These are phyloP conservation scores for Fusarium cyanostomum DNA, from an alignment of 2,329 filamentous ascomycete species.

Conservation along the genomic window DNA sequence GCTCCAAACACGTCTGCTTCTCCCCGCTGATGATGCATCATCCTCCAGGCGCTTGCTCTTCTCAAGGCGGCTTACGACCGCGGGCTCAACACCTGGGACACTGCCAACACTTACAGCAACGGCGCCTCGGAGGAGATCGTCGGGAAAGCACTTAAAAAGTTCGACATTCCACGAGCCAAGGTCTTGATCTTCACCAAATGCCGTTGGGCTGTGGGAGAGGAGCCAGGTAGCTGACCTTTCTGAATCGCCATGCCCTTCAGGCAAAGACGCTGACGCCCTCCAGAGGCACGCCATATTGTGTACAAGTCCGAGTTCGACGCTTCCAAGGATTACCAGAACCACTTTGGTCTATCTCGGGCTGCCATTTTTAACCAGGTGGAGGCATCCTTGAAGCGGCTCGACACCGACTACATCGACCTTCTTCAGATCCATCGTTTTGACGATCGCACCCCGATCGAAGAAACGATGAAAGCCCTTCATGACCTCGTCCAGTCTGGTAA, in stretches of 20 bases:
- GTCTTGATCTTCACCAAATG: conserved; percentile 29
- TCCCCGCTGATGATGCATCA: not conserved
- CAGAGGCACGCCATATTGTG: conserved; percentile 19
- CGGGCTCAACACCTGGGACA: conserved; percentile 31
- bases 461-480: conserved; percentile 67
- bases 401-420: conserved; percentile 60
- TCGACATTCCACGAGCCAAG: conserved; percentile 27
- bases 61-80: conserved; percentile 34
- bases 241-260: rapidly evolving
- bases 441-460: conserved; percentile 56
- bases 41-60: conserved; percentile 4
- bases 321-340: conserved; percentile 37
- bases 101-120: conserved; percentile 30
- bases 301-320: conserved; percentile 16
- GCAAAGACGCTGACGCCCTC: rapidly evolving
- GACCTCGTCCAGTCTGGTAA: conserved; percentile 65
- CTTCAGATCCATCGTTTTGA: conserved; percentile 63
- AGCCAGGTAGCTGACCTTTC: conserved; percentile 9
- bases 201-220: conserved; percentile 30
- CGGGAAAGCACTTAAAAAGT: conserved; percentile 27
- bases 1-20: rapidly evolving
- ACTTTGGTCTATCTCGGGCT: conserved; percentile 29
- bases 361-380: conserved; percentile 36
- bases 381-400: conserved; percentile 32
- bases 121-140: conserved; percentile 24